Base-by-base conservation (phyloP, 129 eudicot genomes). In the Flaveria bidentis region DNA sequence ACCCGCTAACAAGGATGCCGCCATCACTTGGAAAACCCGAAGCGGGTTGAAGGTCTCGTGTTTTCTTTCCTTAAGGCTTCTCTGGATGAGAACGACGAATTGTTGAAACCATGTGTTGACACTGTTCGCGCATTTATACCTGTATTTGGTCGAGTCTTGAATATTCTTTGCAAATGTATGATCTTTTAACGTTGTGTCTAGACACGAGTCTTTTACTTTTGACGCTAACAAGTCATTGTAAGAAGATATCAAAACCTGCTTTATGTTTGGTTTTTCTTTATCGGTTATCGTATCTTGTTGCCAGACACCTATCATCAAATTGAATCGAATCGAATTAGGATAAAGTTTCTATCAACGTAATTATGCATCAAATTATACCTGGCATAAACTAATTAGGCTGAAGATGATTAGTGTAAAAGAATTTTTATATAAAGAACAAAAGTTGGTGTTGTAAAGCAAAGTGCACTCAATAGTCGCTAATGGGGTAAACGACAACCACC, bases 11-110 rank as follows among this genome's bases (percentile, higher is more conserved):
- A 91, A 65, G 1, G 99, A 81, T 57, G 97, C 99, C 6, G 91
- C 82, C n/a, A 89, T 53, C 1, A 95, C 99, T 77, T 95, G 99
- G 76, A 86, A 84, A 6, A 95, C 97, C 5, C 97, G 69, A 42
- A 95, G 86, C 4, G 96, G 86, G 81, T 91, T 87, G 68, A 95
- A 89, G 15, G 96, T 83, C 44, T 95, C 99, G 67, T 95, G 96
- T 62, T 83, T 84, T 69, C 99, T 78, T 76, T 91, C 99, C 56
- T 89, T 95, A 39, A 95, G 85, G 79, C 96, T 86, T 78, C 99
- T 72, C 62, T 87, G 90, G 41, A 91, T 79, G 5, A 95, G 92
- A 56, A 91, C 80, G 56, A 23, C 62, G 72, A 89, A 95, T 49
- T 95, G 94, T 39, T 75, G 85, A 64, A 76, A 76, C 99, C 99